Evolutionary conservation across 2,329 filamentous ascomycete species (phyloP).

Genomic region (Chaetomiaceae sp.): DNA sequence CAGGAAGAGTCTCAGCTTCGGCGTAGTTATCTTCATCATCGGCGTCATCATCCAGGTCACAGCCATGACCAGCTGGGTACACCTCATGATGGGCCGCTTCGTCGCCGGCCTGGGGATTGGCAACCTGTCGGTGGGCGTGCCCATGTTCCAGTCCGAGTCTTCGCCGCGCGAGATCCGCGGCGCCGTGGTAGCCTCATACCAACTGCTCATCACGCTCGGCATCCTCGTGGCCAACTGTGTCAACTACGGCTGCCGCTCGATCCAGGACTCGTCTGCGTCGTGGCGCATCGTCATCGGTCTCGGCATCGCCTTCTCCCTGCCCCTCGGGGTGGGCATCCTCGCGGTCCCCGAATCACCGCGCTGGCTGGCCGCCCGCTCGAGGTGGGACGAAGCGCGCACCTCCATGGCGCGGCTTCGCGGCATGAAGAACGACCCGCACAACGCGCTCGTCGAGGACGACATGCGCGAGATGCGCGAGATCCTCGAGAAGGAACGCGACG

Average conservation of each 20-base stretch:
- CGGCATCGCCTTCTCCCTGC: conserved; percentile 48
- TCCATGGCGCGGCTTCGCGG: conserved; percentile 51
- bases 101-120: conserved; percentile 64
- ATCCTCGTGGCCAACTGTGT: conserved; percentile 55
- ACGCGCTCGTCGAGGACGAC: conserved; percentile 46
- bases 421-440: conserved; percentile 41
- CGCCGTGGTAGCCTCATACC: conserved; percentile 63
- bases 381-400: conserved; percentile 45
- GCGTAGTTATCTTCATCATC: conserved; percentile 31
- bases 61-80: conserved; percentile 54
- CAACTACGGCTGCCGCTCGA: conserved; percentile 46
- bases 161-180: conserved; percentile 59
- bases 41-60: conserved; percentile 65
- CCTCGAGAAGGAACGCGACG: conserved; percentile 41
- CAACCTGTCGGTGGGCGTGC: conserved; percentile 59
- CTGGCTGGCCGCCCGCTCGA: conserved; percentile 46
- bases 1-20: conserved; percentile 21
- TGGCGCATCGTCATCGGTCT: conserved; percentile 61
- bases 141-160: conserved; percentile 63
- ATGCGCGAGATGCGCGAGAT: conserved; percentile 47
- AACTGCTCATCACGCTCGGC: conserved; percentile 68
- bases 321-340: conserved; percentile 50
- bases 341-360: conserved; percentile 53
- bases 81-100: conserved; percentile 61
- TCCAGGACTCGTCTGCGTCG: conserved; percentile 39